Percentiles rank a stretch among this genome's conserved stretches.
phyloP scores from a whole-genome alignment of 1,284 basidiomycete genomes.

The Termitomyces sp. region DNA sequence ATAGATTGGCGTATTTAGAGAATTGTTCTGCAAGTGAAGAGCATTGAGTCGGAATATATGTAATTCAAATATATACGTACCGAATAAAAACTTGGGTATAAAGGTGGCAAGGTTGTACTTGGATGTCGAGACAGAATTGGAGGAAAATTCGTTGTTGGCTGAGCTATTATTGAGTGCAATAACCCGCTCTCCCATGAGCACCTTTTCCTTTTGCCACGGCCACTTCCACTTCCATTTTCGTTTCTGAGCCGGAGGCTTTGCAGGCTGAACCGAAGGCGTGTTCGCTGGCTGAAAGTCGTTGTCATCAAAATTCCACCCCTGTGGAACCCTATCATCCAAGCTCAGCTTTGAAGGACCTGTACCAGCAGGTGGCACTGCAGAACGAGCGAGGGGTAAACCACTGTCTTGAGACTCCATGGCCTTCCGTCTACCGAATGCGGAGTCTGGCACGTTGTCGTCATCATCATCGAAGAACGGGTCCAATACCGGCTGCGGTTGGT shows the following conservation, averaged over 20 bases:
- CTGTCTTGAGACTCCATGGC: conserved; percentile 70
- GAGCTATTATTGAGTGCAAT: conserved; percentile 77
- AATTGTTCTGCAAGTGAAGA: conserved; percentile 73
- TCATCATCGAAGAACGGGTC: conserved; percentile 83
- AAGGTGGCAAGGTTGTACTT: conserved; percentile 93
- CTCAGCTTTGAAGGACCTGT: conserved; percentile 41
- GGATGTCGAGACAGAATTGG: conserved; percentile 90
- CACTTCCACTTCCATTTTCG: conserved; percentile 59
- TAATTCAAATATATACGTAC: conserved; percentile 43
- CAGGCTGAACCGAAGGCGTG: conserved; percentile 33
- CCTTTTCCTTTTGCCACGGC: conserved; percentile 72
- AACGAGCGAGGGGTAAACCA: conserved; percentile 53
- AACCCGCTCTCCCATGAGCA: conserved; percentile 59
- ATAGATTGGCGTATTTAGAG: conserved; percentile 97
- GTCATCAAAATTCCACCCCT: conserved; percentile 71
- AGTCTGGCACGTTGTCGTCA: conserved; percentile 62
- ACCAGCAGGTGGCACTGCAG: conserved; percentile 61
- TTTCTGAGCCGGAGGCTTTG: conserved; percentile 22
- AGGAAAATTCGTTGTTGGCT: conserved; percentile 64
- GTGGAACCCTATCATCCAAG: conserved; percentile 44
- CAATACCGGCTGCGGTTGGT: conserved; percentile 44
- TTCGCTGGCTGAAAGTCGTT: conserved; percentile 43
- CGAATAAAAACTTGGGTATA: conserved; percentile 88
- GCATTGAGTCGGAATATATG: conserved; percentile 8
- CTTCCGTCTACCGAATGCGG: conserved; percentile 52